Percentiles rank a stretch among this genome's conserved stretches.
phyloP scores from a whole-genome alignment of 2,329 filamentous ascomycete genomes.

The Botryosphaeria dothidea region DNA sequence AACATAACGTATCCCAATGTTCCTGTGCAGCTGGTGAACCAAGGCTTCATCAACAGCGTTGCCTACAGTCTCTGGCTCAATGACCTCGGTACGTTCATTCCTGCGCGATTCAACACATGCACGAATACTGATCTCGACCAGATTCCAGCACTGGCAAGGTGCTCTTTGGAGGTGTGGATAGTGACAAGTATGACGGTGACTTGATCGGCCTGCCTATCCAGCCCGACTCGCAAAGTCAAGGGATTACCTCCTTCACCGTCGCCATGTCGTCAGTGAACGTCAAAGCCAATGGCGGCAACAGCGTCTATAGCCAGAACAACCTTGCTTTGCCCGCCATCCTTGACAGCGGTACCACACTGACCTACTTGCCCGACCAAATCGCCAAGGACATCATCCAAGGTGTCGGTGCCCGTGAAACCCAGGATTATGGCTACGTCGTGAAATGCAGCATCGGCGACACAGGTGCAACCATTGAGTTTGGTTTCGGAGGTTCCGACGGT shows the following conservation, averaged over 20 bases:
- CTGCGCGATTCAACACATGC: conserved; percentile 38
- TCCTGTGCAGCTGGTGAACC: conserved; percentile 63
- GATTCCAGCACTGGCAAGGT: conserved; percentile 58
- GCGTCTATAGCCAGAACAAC: conserved; percentile 2
- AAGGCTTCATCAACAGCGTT: conserved; percentile 63
- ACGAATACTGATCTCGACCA: not conserved
- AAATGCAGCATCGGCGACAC: conserved; percentile 5
- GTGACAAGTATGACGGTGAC: conserved; percentile 61
- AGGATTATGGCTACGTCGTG: not conserved
- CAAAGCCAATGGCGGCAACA: conserved; percentile 1
- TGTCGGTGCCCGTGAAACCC: conserved; percentile 1
- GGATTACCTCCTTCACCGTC: conserved; percentile 14
- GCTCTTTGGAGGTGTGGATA: conserved; percentile 75
- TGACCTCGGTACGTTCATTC: conserved; percentile 59
- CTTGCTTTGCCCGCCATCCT: conserved; percentile 50
- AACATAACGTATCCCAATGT: conserved; percentile 63
- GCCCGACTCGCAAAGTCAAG: not conserved
- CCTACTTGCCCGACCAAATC: conserved; percentile 62
- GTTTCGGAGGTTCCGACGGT: conserved; percentile 13
- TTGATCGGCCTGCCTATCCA: conserved; percentile 68
- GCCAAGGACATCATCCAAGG: conserved; percentile 21
- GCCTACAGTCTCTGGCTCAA: conserved; percentile 62
- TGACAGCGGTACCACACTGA: conserved; percentile 69
- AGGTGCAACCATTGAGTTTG: conserved; percentile 5
- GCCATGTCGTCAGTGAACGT: conserved; percentile 6